These are phyloP conservation scores for Yamadazyma tumulicola DNA, from an alignment of 805 yeast species.

Conservation along the genomic window DNA sequence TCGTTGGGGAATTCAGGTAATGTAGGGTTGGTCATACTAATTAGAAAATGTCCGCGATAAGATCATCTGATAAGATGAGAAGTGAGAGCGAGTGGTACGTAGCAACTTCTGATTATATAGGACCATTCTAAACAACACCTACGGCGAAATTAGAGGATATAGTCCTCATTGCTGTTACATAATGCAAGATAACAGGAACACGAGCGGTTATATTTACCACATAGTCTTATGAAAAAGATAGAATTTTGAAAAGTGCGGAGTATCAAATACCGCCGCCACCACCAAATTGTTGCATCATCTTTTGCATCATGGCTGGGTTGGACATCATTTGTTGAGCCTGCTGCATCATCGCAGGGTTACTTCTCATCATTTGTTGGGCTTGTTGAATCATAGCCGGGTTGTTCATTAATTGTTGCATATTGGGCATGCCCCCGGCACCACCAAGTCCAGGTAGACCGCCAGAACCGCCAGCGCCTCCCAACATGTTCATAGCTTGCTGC, in stretches of 20 bases:
- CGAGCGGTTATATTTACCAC: too few relatives aligned
- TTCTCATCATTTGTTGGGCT: constrained; percentile 46
- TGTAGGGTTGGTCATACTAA: neutral
- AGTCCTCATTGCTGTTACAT: too few relatives aligned
- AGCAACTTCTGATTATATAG: too few relatives aligned
- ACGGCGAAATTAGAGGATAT: too few relatives aligned
- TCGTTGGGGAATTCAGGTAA: constrained; percentile 16
- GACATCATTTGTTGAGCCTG: constrained; percentile 42
- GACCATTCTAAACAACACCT: too few relatives aligned
- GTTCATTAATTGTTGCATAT: constrained; percentile 61
- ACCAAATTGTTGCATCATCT: constrained; percentile 69
- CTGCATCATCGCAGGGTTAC: constrained; percentile 40
- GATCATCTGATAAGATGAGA: too few relatives aligned
- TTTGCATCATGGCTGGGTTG: constrained; percentile 68
- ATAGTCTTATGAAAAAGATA: too few relatives aligned
- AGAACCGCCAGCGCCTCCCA: constrained; percentile 47
- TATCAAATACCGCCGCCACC: constrained; percentile 28
- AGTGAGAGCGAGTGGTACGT: too few relatives aligned
- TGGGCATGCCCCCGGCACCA: constrained; percentile 31
- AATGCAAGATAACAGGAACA: too few relatives aligned
- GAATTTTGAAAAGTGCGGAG: neutral
- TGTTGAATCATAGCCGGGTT: constrained; percentile 50
- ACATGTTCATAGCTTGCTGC: constrained; percentile 63
- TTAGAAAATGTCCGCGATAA: too few relatives aligned
- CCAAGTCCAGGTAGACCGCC: constrained; percentile 24